A percentile compares a stretch with the other conserved stretches of the same genome.
phyloP scores from a whole-genome alignment of 257 asterid genomes.

The Solanum pinnatisectum region DNA sequence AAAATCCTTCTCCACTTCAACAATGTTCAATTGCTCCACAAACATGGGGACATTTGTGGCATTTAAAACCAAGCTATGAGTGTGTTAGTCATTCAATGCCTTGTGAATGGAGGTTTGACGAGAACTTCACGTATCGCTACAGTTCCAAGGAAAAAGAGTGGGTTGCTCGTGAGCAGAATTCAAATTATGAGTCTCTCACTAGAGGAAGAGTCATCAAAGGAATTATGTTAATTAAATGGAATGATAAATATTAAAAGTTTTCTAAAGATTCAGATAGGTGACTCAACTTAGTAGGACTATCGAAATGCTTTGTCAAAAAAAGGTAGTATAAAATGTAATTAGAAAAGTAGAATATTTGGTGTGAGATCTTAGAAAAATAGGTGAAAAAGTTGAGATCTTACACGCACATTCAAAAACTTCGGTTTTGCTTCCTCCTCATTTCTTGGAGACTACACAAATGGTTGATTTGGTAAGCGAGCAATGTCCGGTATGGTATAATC shows the following conservation, averaged over 20 bases:
- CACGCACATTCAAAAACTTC: too few species aligned
- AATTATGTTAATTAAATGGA: constrained; percentile 31
- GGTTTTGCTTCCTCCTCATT: too few species aligned
- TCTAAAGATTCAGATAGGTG: not conserved
- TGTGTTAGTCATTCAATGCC: constrained; percentile 4
- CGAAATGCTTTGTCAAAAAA: not conserved
- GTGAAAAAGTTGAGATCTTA: not conserved
- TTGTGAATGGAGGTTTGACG: constrained; percentile 63
- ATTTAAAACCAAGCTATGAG: constrained; percentile 19
- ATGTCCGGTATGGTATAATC: too few species aligned
- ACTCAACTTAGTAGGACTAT: not conserved
- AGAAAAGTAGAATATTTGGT: not conserved
- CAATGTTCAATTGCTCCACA: constrained; percentile 74
- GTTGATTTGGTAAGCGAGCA: too few species aligned
- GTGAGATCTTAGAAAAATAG: not conserved
- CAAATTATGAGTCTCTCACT: constrained; percentile 55
- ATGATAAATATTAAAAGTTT: too few species aligned
- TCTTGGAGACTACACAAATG: not conserved
- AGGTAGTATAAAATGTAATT: not conserved
- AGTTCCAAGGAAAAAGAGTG: constrained; percentile 7
- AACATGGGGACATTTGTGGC: constrained; percentile 66
- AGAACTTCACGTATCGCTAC: constrained; percentile 28
- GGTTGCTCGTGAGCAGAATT: constrained; percentile 24
- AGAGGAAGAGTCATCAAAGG: constrained; percentile 72
- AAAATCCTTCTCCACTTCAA: constrained; percentile 14